Evolutionary conservation across 106 monocot genomes (phyloP), one percentile per base, ranked within the genome.

Genomic region (Apostasia ramifera): DNA sequence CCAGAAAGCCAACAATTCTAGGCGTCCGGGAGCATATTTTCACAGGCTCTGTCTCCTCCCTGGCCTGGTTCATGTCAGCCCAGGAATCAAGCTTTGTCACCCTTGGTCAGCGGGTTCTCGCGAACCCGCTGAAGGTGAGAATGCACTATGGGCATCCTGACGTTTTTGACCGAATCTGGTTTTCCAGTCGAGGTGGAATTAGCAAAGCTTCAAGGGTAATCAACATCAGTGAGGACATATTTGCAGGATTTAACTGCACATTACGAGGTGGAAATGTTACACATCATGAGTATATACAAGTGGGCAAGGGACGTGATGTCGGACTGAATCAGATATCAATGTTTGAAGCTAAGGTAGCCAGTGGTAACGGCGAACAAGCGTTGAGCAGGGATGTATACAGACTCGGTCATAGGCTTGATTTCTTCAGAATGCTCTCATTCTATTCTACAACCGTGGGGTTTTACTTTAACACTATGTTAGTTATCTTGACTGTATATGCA

Each of bases 131-230:
- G 53, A 95, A 95, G 81, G 85, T 95, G 53, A 76, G 91, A 58
- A 95, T 95, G 94, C 89, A 94, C 72, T 94, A 94, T 81, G 90
- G 94, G 38, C 90, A 94, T 61, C 94, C 94, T 48, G 94, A 94
- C 80, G 87, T 94, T 38, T 94, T 94, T 72, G 90, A 94, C 53
- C 74, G 94, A 2, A 75, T 94, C 1, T 91, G 87, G 87, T 90
- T 90, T 69, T 53, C 91, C 65, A 73, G 85, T 12, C 80, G 90
- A 47, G 94, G 90, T 53, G 90, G 90, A 45, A 80, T 94, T 40
- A 94, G 94, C 69, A 94, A 90, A 52, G 94, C 94, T 57, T 90
- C 90, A 7, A 80, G 80, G 60, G 84, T 87, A 59, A 94, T 94
- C 51, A 94, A 94, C 79, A 90, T 94, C 68, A 94, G 93, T 70